phyloP scores from a whole-genome alignment of 2,329 filamentous ascomycete genomes.

The Trichoderma hamatum region DNA sequence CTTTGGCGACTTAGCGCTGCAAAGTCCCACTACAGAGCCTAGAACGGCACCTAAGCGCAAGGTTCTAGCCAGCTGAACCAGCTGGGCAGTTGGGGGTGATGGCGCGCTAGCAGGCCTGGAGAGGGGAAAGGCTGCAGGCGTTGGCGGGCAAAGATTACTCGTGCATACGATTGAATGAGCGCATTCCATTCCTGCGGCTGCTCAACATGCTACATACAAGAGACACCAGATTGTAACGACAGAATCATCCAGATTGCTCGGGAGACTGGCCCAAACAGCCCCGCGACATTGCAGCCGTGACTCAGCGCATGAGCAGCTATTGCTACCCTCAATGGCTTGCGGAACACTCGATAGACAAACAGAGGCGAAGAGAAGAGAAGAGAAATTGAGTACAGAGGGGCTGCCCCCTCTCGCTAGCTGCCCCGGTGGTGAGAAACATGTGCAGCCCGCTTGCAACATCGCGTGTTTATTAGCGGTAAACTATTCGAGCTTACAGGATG shows the following conservation, averaged over 20 bases:
- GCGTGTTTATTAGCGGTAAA: constrained; percentile 6
- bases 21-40: constrained; percentile 15
- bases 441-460: constrained; percentile 20
- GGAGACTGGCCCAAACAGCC: neutral
- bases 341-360: neutral
- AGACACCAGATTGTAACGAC: neutral
- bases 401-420: constrained; percentile 9
- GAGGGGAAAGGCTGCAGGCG: neutral
- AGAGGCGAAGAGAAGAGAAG: neutral
- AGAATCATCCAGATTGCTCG: neutral
- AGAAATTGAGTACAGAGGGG: neutral
- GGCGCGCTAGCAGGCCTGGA: constrained; percentile 17
- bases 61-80: constrained; percentile 18
- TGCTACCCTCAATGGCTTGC: neutral
- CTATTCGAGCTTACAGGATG: constrained; percentile 13
- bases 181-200: neutral
- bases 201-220: neutral
- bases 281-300: neutral
- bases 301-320: neutral
- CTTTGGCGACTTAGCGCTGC: constrained; percentile 20
- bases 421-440: constrained; percentile 16
- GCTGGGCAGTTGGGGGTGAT: constrained; percentile 1
- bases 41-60: constrained; percentile 14
- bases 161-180: neutral
- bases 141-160: neutral